A percentile compares a stretch with the other conserved stretches of the same genome.
Evolutionary conservation across 2,329 filamentous ascomycete genomes (phyloP).

Genomic region (Trichoderma asperellum): DNA sequence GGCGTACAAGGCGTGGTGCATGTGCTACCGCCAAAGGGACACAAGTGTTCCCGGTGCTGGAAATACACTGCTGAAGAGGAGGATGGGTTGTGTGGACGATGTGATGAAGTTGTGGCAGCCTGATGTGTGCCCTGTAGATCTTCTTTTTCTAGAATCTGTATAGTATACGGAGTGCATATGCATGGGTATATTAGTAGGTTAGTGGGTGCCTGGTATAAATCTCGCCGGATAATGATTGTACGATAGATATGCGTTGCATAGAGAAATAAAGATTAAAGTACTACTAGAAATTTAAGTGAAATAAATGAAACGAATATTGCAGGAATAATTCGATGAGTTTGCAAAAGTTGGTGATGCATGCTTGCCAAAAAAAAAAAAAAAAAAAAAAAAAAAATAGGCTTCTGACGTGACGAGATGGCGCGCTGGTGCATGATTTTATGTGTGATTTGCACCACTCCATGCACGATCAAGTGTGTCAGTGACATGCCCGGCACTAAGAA

Average conservation of each 20-base stretch:
- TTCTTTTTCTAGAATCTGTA: background rate
- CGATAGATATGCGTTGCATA: conserved; percentile 7
- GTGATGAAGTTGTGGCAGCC: conserved; percentile 59
- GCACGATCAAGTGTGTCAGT: conserved; percentile 3
- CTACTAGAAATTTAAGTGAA: background rate
- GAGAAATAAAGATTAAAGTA: background rate
- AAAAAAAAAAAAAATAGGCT: background rate
- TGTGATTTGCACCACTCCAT: background rate
- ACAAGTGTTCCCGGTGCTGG: conserved; percentile 91
- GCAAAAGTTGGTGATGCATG: background rate
- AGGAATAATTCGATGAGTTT: background rate
- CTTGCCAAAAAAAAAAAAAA: background rate
- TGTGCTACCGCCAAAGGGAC: conserved; percentile 53
- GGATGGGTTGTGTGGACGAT: conserved; percentile 72
- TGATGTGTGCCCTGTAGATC: background rate
- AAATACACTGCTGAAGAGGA: conserved; percentile 72
- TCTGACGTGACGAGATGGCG: background rate
- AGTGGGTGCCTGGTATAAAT: background rate
- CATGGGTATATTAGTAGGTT: background rate
- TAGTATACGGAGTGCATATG: background rate
- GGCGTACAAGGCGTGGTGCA: conserved; percentile 46
- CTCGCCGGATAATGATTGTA: background rate
- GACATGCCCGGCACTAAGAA: conserved; percentile 17
- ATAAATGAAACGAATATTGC: background rate
- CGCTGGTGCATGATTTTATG: background rate